Evolutionary conservation across 768 basidiomycete genomes (phyloP), one percentile per base, ranked within the genome.

Genomic region (Podaxis rugospora): DNA sequence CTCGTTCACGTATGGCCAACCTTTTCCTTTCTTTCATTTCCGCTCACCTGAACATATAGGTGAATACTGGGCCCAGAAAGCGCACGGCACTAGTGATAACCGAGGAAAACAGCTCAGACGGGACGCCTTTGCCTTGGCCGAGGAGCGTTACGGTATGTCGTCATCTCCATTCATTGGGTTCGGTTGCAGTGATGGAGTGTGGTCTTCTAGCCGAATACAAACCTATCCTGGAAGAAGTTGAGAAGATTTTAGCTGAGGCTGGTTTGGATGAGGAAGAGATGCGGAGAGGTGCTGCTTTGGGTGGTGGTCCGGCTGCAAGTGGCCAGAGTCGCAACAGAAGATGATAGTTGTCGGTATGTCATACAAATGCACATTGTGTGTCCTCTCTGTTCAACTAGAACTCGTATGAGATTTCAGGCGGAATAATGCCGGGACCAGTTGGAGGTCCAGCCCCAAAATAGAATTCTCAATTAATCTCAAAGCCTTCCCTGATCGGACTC

Each of bases 211-310:
- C 74, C n/a, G 78, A 76, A 37, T 96, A 96, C 69, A 91, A 93
- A 67, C 94, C 93, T 0, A 80, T 92, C 5, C 71, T 95, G 16
- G 76, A 87, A 63, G 90, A 95, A 69, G 88, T 94, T 2, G 92
- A 93, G 69, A 88, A 82, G 65, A 94, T 95, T 46, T 71, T 93
- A 54, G 83, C 82, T 9, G 92, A 92, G 66, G 93, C 94, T 0
- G 93, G 92, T 0, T 71, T 95, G 55, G 91, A 95, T 61, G 89
- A 90, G 62, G 88, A 90, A 21, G 91, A 93, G 66, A 90, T 92
- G 82, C 78, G 78, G 66, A 76, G 75, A 62, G 81, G 81, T 23
- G 86, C 84, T 3, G 79, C 76, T 16, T 80, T 74, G 5, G 78
- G 74, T 67, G 55, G 57, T 13, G 67, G 67, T 28, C 74, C 73